phyloP scores from a whole-genome alignment of 176 grass and related monocot genomes.

The Melocanna baccifera region DNA sequence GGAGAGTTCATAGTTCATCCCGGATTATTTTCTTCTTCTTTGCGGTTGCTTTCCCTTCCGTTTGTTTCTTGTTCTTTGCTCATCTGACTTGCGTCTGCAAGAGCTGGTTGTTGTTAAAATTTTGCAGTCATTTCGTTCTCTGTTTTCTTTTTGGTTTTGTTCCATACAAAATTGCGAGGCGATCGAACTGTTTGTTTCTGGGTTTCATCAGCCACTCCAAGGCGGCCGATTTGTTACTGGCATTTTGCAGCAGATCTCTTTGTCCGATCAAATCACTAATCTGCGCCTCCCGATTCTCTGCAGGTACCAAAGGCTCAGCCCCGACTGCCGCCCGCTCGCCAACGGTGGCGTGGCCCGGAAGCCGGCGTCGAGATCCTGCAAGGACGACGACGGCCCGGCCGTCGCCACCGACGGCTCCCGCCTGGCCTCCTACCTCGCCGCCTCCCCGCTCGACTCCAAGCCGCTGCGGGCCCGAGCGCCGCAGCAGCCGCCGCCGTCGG shows the following conservation, averaged over 20 bases:
- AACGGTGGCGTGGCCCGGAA: slow-evolving; percentile 37
- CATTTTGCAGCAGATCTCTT: slow-evolving; percentile 47
- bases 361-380: slow-evolving; percentile 32
- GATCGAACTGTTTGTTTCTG: slow-evolving; percentile 18
- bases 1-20: not conserved
- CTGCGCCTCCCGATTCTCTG: not conserved
- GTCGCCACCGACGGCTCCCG: slow-evolving; percentile 21
- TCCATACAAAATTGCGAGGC: not conserved
- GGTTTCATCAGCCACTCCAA: not conserved
- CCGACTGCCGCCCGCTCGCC: slow-evolving; percentile 65
- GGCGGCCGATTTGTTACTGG: slow-evolving; percentile 8
- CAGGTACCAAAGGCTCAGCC: slow-evolving; percentile 85
- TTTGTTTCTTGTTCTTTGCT: not conserved
- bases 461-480: slow-evolving; percentile 13
- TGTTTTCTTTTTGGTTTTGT: not conserved
- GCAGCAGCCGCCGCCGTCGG: not conserved
- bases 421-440: slow-evolving; percentile 26
- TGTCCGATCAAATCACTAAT: slow-evolving; percentile 23
- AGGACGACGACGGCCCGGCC: slow-evolving; percentile 34
- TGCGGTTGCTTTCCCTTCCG: not conserved
- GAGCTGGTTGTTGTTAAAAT: not conserved
- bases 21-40: slow-evolving; percentile 1
- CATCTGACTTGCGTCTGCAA: not conserved
- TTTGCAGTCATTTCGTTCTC: not conserved
- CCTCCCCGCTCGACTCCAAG: slow-evolving; percentile 25